A percentile compares a stretch with the other conserved stretches of the same genome.
Conservation (phyloP, 140 eudicot species). For the Bidens hawaiensis region DNA sequence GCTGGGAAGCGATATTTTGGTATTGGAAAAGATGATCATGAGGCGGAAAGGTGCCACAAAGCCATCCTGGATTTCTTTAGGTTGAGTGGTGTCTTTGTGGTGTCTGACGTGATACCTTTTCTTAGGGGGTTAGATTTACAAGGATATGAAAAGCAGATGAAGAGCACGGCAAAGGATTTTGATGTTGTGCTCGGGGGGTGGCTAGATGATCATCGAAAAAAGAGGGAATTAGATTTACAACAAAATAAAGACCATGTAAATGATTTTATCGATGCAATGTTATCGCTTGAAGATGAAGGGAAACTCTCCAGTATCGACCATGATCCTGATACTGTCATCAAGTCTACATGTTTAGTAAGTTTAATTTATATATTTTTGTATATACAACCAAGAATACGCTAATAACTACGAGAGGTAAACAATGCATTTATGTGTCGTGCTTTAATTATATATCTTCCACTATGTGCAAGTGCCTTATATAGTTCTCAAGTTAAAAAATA, state of each 20-base stretch:
- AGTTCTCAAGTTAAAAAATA: too few relatives aligned
- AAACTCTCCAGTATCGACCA: conserved; percentile 1
- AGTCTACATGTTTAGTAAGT: too few relatives aligned
- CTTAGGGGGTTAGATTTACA: conserved; percentile 29
- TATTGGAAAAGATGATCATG: conserved; percentile 20
- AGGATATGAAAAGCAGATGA: conserved; percentile 33
- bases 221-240: not conserved
- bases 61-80: conserved; percentile 22
- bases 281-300: conserved; percentile 19
- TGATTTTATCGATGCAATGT: conserved; percentile 33
- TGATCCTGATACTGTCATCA: conserved; percentile 20
- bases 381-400: too few relatives aligned
- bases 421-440: too few relatives aligned
- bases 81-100: conserved; percentile 18
- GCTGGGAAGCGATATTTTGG: too few relatives aligned
- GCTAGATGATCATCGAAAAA: conserved; percentile 26
- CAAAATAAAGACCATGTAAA: conserved; percentile 6
- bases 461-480: too few relatives aligned
- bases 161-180: conserved; percentile 22
- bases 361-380: not conserved
- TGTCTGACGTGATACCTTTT: conserved; percentile 22
- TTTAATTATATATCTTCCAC: too few relatives aligned
- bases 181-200: conserved; percentile 27
- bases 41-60: conserved; percentile 7
- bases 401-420: too few relatives aligned